Base-by-base conservation (phyloP, 179 eudicot genomes). In the Beta lomatogona region DNA sequence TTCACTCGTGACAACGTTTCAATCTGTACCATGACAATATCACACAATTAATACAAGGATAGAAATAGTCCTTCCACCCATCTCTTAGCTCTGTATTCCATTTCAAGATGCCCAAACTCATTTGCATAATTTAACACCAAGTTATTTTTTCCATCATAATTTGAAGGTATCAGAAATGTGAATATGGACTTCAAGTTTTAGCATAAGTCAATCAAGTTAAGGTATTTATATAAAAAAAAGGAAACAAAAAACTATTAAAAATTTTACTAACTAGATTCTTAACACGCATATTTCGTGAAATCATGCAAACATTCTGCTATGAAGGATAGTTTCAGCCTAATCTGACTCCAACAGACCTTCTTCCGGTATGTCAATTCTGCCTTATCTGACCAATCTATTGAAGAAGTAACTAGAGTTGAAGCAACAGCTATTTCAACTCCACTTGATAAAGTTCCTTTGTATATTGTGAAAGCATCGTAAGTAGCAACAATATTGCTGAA, bases 341-440 rank as follows among this genome's bases (percentile, higher is more conserved):
- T 76, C 16, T 65, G 53, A 69, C 22, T 72, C 45, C 18, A 31
- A 83, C 87, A 57, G 77, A 96, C 99, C 98, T 92, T 94, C 83
- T 89, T 91, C 76, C 94, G 75, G 83, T 89, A 96, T 7, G 88
- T 85, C 44, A 84, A 45, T 88, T 94, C 98, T 7, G 91, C 87
- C 53, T 80, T 87, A 72, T 87, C 90, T 53, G 96, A 84, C 99
- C 99, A 96, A 79, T 93, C 97, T 67, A 81, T 84, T 59, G 85
- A 36, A 64, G 94, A 89, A 44, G 66, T 80, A 73, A 92, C 81
- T 12, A 83, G 74, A 22, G 95, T 91, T 69, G 98, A 92, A 53
- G 82, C 91, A 86, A 96, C 98, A 48, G 90, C 89, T 58, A 96
- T 94, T 85, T 96, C 99, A 72, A 94, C 98, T 80, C 99, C 99